phyloP scores from a whole-genome alignment of 1,139 yeast genomes.

The Wickerhamiella infanticola region DNA sequence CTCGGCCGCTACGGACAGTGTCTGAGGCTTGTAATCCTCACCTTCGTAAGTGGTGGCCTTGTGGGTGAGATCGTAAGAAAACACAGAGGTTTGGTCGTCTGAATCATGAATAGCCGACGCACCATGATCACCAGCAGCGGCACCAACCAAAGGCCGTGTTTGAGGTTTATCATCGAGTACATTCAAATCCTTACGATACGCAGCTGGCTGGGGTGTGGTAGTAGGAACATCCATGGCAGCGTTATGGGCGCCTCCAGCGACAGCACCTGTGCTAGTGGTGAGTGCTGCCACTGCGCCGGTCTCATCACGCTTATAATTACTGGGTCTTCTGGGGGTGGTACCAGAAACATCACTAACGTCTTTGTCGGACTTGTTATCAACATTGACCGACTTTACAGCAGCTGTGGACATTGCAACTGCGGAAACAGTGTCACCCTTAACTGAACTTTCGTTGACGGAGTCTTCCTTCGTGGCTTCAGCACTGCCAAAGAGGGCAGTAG shows the following conservation, averaged over 20 bases:
- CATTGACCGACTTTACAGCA: neutral
- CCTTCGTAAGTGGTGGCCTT: slow-evolving; percentile 20
- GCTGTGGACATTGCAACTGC: neutral
- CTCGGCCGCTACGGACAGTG: slow-evolving; percentile 20
- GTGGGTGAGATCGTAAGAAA: slow-evolving; percentile 24
- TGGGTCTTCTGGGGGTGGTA: neutral
- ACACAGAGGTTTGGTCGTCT: slow-evolving; percentile 20
- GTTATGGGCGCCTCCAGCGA: slow-evolving; percentile 2
- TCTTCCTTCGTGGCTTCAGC: slow-evolving; percentile 10
- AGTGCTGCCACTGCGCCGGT: neutral
- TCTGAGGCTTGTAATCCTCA: slow-evolving; percentile 24
- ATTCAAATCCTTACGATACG: neutral
- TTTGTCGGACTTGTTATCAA: neutral
- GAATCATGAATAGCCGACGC: neutral
- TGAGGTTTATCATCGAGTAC: neutral
- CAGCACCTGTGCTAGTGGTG: neutral
- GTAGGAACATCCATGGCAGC: slow-evolving; percentile 1
- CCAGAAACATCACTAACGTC: neutral
- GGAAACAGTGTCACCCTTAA: slow-evolving; percentile 6
- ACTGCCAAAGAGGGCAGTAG: slow-evolving; percentile 7
- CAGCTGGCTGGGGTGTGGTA: neutral
- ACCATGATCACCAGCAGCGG: neutral
- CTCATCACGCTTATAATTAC: slow-evolving; percentile 1
- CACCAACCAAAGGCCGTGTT: neutral
- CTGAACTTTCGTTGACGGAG: slow-evolving; percentile 9